Percentiles rank a stretch among this genome's conserved stretches.
These are phyloP conservation scores for Cystobasidium onofrii DNA, from an alignment of 768 basidiomycete species.

Conservation along the genomic window DNA sequence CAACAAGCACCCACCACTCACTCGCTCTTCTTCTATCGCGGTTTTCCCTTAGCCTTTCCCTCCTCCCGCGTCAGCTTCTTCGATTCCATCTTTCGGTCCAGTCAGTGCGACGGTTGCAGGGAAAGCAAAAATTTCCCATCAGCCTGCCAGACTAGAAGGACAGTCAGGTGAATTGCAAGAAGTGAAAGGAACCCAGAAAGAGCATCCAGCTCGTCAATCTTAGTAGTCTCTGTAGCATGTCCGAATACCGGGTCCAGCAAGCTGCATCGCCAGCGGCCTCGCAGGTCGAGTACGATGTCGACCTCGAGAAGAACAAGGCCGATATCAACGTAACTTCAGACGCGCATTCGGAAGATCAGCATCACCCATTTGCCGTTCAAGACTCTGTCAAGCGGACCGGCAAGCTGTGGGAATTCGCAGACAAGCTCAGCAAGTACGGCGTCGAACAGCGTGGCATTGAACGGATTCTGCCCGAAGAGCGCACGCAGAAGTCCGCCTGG, in stretches of 20 bases:
- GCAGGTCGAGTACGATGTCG: neutral
- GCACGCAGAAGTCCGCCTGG: neutral
- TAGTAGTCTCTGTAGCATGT: neutral
- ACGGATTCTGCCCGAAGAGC: constrained; percentile 18
- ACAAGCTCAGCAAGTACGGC: constrained; percentile 27
- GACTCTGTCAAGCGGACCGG: neutral
- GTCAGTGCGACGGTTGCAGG: neutral
- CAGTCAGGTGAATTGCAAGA: neutral
- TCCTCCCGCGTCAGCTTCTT: neutral
- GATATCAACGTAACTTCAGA: neutral
- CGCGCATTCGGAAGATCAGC: neutral
- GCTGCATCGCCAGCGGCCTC: neutral
- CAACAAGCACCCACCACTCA: neutral
- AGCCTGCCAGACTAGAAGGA: neutral
- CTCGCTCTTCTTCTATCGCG: neutral
- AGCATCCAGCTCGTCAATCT: neutral
- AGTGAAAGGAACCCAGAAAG: neutral
- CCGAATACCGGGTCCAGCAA: neutral
- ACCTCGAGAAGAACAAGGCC: constrained; percentile 10
- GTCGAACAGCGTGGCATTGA: constrained; percentile 32
- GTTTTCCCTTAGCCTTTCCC: constrained; percentile 1
- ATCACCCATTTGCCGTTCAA: neutral
- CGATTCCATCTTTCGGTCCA: neutral
- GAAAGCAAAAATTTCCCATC: neutral
- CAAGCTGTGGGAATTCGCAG: neutral